Evolutionary conservation across 495 filamentous ascomycete species (phyloP).

Genomic region (Corynascus novoguineensis): DNA sequence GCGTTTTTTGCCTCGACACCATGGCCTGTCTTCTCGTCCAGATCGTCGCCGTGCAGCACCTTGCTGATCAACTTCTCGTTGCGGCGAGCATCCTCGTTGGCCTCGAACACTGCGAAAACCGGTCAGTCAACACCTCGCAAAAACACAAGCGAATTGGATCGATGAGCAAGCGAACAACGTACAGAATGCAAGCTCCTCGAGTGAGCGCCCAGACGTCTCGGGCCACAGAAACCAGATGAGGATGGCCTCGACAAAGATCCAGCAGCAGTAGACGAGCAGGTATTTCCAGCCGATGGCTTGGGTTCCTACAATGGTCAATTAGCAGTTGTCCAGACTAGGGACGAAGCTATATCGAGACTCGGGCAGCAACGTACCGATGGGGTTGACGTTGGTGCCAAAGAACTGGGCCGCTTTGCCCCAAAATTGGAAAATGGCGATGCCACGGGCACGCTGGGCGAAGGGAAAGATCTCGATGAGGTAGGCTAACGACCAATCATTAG

Average conservation of each 20-base stretch:
- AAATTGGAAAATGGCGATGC: conserved; percentile 61
- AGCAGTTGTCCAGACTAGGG: not conserved
- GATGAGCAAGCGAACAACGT: conserved; percentile 28
- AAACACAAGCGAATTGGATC: too few species aligned
- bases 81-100: conserved; percentile 18
- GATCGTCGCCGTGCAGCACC: conserved; percentile 9
- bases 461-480: conserved; percentile 63
- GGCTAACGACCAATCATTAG: conserved; percentile 31
- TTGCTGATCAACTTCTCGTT: conserved; percentile 12
- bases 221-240: conserved; percentile 61
- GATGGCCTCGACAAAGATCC: conserved; percentile 50
- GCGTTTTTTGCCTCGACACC: conserved; percentile 2
- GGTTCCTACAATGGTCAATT: conserved; percentile 28
- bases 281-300: conserved; percentile 56
- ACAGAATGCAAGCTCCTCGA: conserved; percentile 63
- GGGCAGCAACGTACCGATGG: conserved; percentile 39
- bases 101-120: conserved; percentile 22
- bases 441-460: conserved; percentile 54
- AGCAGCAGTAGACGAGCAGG: conserved; percentile 49
- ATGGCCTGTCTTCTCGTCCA: conserved; percentile 4
- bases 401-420: conserved; percentile 47
- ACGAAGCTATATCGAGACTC: not conserved
- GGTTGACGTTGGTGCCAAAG: conserved; percentile 57
- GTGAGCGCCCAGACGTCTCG: conserved; percentile 54
- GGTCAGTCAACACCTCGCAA: not conserved